phyloP scores from a whole-genome alignment of 2,329 filamentous ascomycete species.

The Chaetomiaceae sp. region DNA sequence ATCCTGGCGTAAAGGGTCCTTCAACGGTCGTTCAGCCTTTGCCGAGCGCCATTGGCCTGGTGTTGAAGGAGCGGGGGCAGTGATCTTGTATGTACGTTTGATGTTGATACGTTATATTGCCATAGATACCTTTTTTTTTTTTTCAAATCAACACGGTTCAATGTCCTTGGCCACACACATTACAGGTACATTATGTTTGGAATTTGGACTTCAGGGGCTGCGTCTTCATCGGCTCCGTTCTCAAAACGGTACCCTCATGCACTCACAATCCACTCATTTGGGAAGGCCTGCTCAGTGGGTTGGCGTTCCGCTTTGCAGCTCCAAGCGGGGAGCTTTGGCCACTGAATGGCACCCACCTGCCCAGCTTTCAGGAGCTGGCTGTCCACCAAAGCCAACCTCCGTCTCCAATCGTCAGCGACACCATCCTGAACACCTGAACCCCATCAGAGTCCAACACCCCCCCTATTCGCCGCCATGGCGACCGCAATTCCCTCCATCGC shows the following conservation, averaged over 20 bases:
- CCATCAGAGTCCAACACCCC: background rate
- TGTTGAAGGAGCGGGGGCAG: background rate
- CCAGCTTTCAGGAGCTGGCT: background rate
- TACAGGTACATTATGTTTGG: too few species aligned
- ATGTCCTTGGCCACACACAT: too few species aligned
- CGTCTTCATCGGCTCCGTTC: background rate
- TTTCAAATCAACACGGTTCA: background rate
- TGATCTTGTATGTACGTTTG: background rate
- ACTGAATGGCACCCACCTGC: background rate
- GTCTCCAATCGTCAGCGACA: background rate
- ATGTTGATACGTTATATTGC: too few species aligned
- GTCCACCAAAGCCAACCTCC: background rate
- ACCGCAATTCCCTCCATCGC: slow-evolving; percentile 73
- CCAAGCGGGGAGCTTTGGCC: background rate
- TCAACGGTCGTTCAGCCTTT: background rate
- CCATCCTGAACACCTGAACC: too few species aligned
- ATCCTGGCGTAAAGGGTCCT: too few species aligned
- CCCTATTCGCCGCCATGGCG: slow-evolving; percentile 44
- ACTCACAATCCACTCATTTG: too few species aligned
- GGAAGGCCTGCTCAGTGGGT: too few species aligned
- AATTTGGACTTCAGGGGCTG: background rate
- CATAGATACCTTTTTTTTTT: too few species aligned
- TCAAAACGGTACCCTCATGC: background rate
- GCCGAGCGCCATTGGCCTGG: slow-evolving; percentile 2
- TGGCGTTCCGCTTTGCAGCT: too few species aligned